Evolutionary conservation across 495 filamentous ascomycete genomes (phyloP).

Genomic region (Penicillium verhagenii): DNA sequence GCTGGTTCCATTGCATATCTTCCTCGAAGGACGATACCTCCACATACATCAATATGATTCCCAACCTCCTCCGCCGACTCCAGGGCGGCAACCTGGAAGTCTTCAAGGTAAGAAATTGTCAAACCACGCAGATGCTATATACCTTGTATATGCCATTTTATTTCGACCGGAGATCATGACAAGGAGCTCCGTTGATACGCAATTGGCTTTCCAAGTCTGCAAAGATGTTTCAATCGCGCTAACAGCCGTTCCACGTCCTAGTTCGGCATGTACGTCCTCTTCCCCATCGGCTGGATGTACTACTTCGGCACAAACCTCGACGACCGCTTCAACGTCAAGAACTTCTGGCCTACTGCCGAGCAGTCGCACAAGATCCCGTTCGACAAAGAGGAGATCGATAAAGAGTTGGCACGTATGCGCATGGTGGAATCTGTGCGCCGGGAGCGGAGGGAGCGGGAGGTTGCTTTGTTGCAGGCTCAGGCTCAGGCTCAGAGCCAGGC

Average conservation of each 20-base stretch:
- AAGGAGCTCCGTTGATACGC: too few species aligned
- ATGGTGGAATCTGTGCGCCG: constrained; percentile 37
- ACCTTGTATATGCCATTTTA: too few species aligned
- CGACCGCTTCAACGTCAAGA: constrained; percentile 77
- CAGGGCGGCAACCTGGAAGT: constrained; percentile 91
- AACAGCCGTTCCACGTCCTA: constrained; percentile 30
- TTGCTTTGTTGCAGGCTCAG: constrained; percentile 41
- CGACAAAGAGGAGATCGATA: constrained; percentile 81
- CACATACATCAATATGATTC: constrained; percentile 28
- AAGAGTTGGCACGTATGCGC: constrained; percentile 73
- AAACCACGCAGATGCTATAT: neutral
- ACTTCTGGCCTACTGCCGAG: constrained; percentile 90
- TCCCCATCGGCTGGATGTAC: constrained; percentile 99
- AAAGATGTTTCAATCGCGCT: neutral
- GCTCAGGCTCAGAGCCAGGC: constrained; percentile 33
- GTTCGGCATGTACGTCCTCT: constrained; percentile 98
- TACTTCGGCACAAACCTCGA: constrained; percentile 99
- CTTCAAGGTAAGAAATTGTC: constrained; percentile 68
- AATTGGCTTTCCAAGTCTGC: too few species aligned
- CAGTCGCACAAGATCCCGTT: constrained; percentile 86
- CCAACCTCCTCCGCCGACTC: constrained; percentile 43
- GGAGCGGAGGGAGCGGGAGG: constrained; percentile 57
- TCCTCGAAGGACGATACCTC: neutral
- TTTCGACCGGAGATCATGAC: too few species aligned
- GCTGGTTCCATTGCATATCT: neutral